Percentiles rank a stretch among this genome's conserved stretches.
phyloP scores from a whole-genome alignment of 306 rosid genomes.

The Senna tora region DNA sequence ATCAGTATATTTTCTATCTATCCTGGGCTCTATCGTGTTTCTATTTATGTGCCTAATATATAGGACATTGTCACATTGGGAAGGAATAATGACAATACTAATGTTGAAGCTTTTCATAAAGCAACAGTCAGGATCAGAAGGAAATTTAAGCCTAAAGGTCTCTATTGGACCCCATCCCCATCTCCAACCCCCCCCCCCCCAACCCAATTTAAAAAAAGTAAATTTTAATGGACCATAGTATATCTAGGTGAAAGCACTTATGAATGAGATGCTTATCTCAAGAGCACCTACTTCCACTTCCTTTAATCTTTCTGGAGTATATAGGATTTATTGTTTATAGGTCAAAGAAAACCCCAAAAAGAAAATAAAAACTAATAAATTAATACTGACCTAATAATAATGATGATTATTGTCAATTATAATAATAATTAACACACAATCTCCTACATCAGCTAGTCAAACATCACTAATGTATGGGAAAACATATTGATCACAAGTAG shows the following conservation, averaged over 20 bases:
- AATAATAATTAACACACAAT: no score
- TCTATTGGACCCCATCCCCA: no score
- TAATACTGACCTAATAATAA: not conserved
- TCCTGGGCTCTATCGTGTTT: no score
- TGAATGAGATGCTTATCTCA: not conserved
- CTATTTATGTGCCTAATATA: not conserved
- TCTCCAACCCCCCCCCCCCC: no score
- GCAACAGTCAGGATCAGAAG: not conserved
- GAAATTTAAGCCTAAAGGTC: not conserved
- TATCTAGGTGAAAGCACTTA: no score
- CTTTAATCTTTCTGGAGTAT: conserved; percentile 5
- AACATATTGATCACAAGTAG: not conserved
- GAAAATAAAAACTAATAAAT: conserved; percentile 14
- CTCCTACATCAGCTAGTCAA: conserved; percentile 21
- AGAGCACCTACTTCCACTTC: conserved; percentile 9
- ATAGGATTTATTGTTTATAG: not conserved
- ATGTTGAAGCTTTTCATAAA: not conserved
- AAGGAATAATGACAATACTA: not conserved
- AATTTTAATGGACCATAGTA: no score
- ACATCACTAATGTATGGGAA: conserved; percentile 14
- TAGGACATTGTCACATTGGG: not conserved
- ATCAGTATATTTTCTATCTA: no score
- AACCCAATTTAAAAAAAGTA: no score
- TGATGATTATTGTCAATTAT: no score
- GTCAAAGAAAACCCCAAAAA: conserved; percentile 22